Evolutionary conservation across 1,139 yeast genomes (phyloP).

Genomic region (Candida mesenterica): DNA sequence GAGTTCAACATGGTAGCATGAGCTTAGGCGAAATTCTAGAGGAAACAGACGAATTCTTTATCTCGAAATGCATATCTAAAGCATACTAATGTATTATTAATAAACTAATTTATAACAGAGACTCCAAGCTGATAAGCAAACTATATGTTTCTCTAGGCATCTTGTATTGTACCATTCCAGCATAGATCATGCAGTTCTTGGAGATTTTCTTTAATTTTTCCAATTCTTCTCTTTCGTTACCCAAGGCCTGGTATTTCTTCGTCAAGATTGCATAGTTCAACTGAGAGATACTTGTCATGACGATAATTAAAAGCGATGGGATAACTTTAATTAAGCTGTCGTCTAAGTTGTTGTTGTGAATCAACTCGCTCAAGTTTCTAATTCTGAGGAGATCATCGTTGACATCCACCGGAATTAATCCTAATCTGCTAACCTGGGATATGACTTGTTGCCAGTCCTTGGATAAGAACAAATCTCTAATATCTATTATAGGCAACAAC

Average conservation of each 20-base stretch:
- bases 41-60: constrained; percentile 27
- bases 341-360: constrained; percentile 50
- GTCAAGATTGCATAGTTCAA: constrained; percentile 49
- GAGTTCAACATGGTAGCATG: constrained; percentile 21
- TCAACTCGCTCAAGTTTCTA: constrained; percentile 42
- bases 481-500: constrained; percentile 63
- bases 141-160: constrained; percentile 93
- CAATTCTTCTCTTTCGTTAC: constrained; percentile 54
- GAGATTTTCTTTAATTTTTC: constrained; percentile 62
- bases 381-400: constrained; percentile 37
- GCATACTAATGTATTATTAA: background rate
- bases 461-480: constrained; percentile 59
- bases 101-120: constrained; percentile 26
- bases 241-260: constrained; percentile 47
- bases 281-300: constrained; percentile 75
- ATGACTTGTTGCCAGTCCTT: constrained; percentile 66
- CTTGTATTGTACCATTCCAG: constrained; percentile 92
- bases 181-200: constrained; percentile 87
- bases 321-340: constrained; percentile 75
- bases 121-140: constrained; percentile 68
- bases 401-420: constrained; percentile 61
- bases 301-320: constrained; percentile 75
- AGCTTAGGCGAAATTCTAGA: constrained; percentile 15
- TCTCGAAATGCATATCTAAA: constrained; percentile 4
- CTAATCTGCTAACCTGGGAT: constrained; percentile 54